Conservation (phyloP, 2,329 filamentous ascomycete species). For the Cercospora sesami region DNA sequence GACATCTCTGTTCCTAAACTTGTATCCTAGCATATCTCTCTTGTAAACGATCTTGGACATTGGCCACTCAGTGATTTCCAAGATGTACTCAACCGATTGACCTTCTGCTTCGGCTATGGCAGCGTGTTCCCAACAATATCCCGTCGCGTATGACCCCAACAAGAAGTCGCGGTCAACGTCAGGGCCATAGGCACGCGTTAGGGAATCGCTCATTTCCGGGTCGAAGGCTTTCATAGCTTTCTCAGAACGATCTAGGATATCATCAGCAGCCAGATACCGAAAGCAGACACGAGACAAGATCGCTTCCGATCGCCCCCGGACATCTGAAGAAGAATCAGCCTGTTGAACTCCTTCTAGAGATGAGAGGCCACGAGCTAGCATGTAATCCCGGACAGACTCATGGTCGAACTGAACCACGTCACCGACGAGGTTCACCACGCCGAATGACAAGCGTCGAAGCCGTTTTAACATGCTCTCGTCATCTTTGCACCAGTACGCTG, state of each 20-base stretch:
- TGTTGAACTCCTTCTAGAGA: neutral
- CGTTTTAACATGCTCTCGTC: neutral
- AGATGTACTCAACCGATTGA: no score
- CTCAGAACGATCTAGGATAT: neutral
- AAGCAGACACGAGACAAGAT: neutral
- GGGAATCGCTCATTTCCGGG: no score
- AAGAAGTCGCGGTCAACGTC: no score
- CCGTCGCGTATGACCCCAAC: no score
- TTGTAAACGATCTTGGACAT: no score
- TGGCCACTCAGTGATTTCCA: no score
- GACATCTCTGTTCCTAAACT: no score
- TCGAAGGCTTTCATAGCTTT: no score
- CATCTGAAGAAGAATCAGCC: fast-evolving
- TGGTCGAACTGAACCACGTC: neutral
- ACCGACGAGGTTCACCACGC: neutral
- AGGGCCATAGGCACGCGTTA: no score
- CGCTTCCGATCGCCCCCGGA: neutral
- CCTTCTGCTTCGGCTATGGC: no score
- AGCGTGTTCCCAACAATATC: no score
- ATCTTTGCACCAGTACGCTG: neutral
- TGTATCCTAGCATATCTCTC: no score
- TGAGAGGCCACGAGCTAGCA: neutral
- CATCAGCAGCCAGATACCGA: neutral
- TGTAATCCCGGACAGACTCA: neutral
- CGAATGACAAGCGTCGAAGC: neutral